A percentile compares a stretch with the other conserved stretches of the same genome.
These are phyloP conservation scores for Cenchrus purpureus DNA, from an alignment of 176 grass and related monocot species.

Conservation along the genomic window DNA sequence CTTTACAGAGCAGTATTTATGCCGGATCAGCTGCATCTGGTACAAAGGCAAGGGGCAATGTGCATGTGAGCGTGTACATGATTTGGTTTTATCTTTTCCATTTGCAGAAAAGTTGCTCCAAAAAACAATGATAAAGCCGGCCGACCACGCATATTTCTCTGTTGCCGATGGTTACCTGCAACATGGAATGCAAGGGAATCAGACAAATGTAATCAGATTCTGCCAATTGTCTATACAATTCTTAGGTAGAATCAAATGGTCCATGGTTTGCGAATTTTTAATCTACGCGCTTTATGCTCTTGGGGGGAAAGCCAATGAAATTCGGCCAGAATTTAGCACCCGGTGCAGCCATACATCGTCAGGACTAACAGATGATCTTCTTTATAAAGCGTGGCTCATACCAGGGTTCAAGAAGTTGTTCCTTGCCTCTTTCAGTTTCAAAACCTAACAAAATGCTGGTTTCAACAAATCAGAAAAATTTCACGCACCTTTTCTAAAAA, in stretches of 20 bases:
- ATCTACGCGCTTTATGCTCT: conserved; percentile 42
- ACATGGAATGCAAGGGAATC: conserved; percentile 45
- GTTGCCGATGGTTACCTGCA: conserved; percentile 51
- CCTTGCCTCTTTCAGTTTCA: not conserved
- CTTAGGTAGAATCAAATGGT: conserved; percentile 49
- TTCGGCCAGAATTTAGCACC: conserved; percentile 24
- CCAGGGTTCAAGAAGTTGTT: conserved; percentile 26
- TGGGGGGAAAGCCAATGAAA: not conserved
- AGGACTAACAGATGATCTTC: conserved; percentile 2
- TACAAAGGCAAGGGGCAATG: conserved; percentile 32
- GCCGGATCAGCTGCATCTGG: conserved; percentile 23
- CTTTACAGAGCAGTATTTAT: conserved; percentile 43
- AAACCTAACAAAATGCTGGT: conserved; percentile 29
- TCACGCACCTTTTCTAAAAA: not conserved
- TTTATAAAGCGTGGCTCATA: conserved; percentile 31
- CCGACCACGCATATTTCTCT: conserved; percentile 49
- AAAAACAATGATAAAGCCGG: conserved; percentile 51
- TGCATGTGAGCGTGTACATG: conserved; percentile 33
- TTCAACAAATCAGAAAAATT: not conserved
- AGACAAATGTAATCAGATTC: conserved; percentile 59
- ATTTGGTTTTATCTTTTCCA: conserved; percentile 61
- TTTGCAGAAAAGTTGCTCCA: conserved; percentile 53
- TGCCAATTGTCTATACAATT: conserved; percentile 52
- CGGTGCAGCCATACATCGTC: not conserved
- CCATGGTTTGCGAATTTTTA: conserved; percentile 42